Percentiles rank a stretch among this genome's conserved stretches.
phyloP scores from a whole-genome alignment of 2,329 filamentous ascomycete genomes.

The Alternaria triticimaculans region DNA sequence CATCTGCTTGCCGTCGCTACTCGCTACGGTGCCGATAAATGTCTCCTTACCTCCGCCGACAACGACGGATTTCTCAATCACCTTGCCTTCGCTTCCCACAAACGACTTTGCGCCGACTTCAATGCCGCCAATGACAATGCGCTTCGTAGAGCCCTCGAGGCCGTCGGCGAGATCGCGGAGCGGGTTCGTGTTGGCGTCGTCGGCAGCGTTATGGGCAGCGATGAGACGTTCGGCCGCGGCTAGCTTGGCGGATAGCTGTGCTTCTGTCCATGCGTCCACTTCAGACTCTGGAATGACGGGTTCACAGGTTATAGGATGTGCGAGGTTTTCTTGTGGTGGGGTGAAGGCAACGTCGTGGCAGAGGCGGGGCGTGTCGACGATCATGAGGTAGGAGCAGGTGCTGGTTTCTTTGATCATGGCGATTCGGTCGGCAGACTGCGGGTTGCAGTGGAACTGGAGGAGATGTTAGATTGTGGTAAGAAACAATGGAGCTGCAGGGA shows the following conservation, averaged over 20 bases:
- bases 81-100: slow-evolving; percentile 62
- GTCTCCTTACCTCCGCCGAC: slow-evolving; percentile 61
- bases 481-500: background rate
- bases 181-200: slow-evolving; percentile 38
- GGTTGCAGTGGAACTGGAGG: slow-evolving; percentile 73
- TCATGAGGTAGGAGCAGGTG: slow-evolving; percentile 92
- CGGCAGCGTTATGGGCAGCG: slow-evolving; percentile 20
- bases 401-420: slow-evolving; percentile 92
- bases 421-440: slow-evolving; percentile 76
- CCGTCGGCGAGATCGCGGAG: slow-evolving; percentile 42
- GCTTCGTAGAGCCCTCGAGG: slow-evolving; percentile 41
- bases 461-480: slow-evolving; percentile 15
- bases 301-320: slow-evolving; percentile 78
- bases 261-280: slow-evolving; percentile 53
- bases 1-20: slow-evolving; percentile 67
- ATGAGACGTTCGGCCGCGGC: slow-evolving; percentile 35
- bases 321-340: slow-evolving; percentile 77
- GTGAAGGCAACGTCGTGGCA: slow-evolving; percentile 88
- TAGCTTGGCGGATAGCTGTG: slow-evolving; percentile 42
- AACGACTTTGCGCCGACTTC: slow-evolving; percentile 64
- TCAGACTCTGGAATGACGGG: slow-evolving; percentile 70
- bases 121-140: slow-evolving; percentile 62
- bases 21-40: slow-evolving; percentile 59
- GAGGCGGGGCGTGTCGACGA: slow-evolving; percentile 85
- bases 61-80: slow-evolving; percentile 61